Conservation (phyloP, 179 eudicot genomes). For the Silene coronaria region DNA sequence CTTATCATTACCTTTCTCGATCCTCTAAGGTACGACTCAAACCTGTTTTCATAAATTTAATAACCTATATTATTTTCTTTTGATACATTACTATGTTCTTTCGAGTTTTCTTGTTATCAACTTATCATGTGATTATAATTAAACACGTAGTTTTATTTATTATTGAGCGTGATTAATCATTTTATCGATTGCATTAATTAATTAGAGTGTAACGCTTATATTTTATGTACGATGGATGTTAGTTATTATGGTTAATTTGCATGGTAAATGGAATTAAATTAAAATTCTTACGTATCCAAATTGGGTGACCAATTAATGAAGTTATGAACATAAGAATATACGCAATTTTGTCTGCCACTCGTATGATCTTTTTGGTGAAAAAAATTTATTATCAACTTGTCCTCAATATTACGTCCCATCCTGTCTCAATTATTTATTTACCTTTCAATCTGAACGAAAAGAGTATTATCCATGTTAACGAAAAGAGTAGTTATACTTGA, state of each 20-base stretch:
- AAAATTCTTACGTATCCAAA: background rate
- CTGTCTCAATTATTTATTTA: too few species aligned
- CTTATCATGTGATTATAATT: too few species aligned
- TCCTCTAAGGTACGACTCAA: conserved; percentile 53
- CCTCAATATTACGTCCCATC: too few species aligned
- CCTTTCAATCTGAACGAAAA: too few species aligned
- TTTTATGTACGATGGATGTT: background rate
- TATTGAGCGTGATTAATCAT: too few species aligned
- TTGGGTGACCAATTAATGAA: conserved; percentile 3
- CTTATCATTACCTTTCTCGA: conserved; percentile 79
- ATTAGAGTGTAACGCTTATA: background rate
- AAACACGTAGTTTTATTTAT: too few species aligned
- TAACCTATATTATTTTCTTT: too few species aligned
- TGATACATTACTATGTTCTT: too few species aligned
- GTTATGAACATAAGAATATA: background rate
- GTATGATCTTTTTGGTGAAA: background rate
- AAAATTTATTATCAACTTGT: background rate
- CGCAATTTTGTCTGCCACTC: background rate
- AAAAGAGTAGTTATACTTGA: too few species aligned
- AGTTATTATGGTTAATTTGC: conserved; percentile 15
- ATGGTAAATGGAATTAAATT: background rate
- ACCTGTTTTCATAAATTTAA: too few species aligned
- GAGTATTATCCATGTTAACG: too few species aligned
- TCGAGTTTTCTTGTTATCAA: too few species aligned
- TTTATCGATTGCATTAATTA: background rate